Base-by-base conservation (phyloP, 2,329 filamentous ascomycete genomes). In the Monosporascus sp. region DNA sequence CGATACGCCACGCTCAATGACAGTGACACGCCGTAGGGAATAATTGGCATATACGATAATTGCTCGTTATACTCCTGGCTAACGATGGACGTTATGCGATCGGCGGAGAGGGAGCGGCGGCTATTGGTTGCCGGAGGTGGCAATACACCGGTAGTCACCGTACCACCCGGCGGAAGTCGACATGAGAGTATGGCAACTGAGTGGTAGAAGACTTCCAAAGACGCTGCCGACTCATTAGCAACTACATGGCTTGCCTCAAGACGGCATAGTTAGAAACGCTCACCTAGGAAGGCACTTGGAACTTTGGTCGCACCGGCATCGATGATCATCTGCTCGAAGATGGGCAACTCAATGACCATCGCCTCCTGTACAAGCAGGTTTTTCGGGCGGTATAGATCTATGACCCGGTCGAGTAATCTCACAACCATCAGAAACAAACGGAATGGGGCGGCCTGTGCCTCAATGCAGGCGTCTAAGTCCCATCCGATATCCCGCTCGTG, bases 161-260 rank as follows among this genome's bases (percentile, higher is more conserved):
- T 35, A 11, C 31, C 70, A 44, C 74, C 68, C 11, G 70, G 71
- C 11, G 74, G 65, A 3, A 77, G 74, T n/a, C 83, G 76, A 49
- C 80, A 85, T 0, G 82, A 85, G 2, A 86, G 69, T 8, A 86
- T 84, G 37, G 81, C 79, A 7, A 87, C 78, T 3, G 82, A 81
- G 59, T 86, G 82, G 60, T 87, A 87, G 17, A 87, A 77, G 1
- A 80, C 77, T 58, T 86, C 83, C 7, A 86, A 74, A 0, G 83
- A 85, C 7, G 76, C 81, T 83, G 38, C 5, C 1, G 9, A 22
- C 3, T 24, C n/a, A 52, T 71, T 47, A 70, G 64, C 14, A 46
- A 6, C 11, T 37, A 20, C 35, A 20, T 20, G 7, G 27, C 35
- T 44, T 8, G 19, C 19, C 17, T 11, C 7, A 16, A 31, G 14